These are phyloP conservation scores for Magnolia sinica DNA, from an alignment of 164 flowering plant species.

Conservation along the genomic window DNA sequence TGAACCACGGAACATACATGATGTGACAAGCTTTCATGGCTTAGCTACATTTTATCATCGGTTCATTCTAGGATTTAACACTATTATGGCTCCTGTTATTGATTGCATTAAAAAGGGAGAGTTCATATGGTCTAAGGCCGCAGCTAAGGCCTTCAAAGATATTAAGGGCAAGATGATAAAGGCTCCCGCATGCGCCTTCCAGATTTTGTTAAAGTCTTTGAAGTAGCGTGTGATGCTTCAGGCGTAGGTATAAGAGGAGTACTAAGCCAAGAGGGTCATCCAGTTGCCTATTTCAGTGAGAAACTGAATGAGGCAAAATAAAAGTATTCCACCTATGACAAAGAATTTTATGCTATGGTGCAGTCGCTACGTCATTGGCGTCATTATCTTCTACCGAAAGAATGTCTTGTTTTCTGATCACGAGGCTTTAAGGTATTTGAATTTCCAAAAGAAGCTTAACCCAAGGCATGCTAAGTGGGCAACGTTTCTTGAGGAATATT, in stretches of 20 bases:
- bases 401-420: neutral
- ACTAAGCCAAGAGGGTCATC: too few species aligned
- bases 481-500: neutral
- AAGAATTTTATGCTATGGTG: neutral
- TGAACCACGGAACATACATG: neutral
- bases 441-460: too few species aligned
- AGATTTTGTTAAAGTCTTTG: neutral
- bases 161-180: neutral
- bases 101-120: neutral
- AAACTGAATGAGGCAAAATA: neutral
- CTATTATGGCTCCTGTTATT: neutral
- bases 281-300: too few species aligned
- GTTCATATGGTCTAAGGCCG: neutral
- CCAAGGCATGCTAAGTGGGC: neutral
- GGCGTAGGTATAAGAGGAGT: neutral
- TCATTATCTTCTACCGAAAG: too few species aligned
- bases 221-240: neutral
- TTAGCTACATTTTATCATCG: neutral
- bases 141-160: neutral
- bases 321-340: neutral
- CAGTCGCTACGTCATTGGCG: neutral
- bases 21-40: slow-evolving; percentile 7
- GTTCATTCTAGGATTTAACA: neutral
- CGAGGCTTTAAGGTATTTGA: neutral
- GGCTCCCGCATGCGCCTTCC: neutral